phyloP scores from a whole-genome alignment of 1,284 basidiomycete species.

The Irpex sp. region DNA sequence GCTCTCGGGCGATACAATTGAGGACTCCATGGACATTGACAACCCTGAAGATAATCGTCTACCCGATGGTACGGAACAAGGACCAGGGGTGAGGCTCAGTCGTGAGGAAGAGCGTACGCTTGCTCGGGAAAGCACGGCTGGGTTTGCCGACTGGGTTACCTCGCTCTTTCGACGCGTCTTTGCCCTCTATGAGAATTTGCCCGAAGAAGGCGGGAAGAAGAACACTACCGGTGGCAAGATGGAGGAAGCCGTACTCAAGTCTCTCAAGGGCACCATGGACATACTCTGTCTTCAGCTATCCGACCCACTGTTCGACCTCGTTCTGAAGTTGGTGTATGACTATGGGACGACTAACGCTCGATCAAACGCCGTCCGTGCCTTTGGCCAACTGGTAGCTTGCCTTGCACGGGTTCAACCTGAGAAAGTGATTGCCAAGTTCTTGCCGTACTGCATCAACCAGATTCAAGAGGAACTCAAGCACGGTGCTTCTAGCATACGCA shows the following conservation, averaged over 20 bases:
- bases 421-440: constrained; percentile 77
- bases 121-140: constrained; percentile 74
- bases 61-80: constrained; percentile 54
- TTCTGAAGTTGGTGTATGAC: constrained; percentile 82
- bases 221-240: constrained; percentile 83
- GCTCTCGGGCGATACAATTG: constrained; percentile 47
- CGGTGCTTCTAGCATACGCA: constrained; percentile 90
- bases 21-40: constrained; percentile 54
- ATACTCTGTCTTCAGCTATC: constrained; percentile 87
- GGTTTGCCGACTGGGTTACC: constrained; percentile 89
- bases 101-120: constrained; percentile 72
- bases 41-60: constrained; percentile 35
- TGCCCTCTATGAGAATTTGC: constrained; percentile 88
- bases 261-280: constrained; percentile 81
- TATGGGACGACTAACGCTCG: constrained; percentile 87
- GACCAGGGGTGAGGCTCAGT: constrained; percentile 47
- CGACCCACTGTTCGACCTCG: constrained; percentile 83
- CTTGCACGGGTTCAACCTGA: constrained; percentile 80
- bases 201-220: constrained; percentile 86
- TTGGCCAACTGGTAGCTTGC: constrained; percentile 87
- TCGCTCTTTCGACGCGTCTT: constrained; percentile 87
- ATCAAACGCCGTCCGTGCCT: constrained; percentile 86
- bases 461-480: constrained; percentile 86
- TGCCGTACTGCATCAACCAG: constrained; percentile 78
- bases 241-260: constrained; percentile 81